These are phyloP conservation scores for Cladosporium cucumerinum DNA, from an alignment of 2,329 filamentous ascomycete species.

Conservation along the genomic window DNA sequence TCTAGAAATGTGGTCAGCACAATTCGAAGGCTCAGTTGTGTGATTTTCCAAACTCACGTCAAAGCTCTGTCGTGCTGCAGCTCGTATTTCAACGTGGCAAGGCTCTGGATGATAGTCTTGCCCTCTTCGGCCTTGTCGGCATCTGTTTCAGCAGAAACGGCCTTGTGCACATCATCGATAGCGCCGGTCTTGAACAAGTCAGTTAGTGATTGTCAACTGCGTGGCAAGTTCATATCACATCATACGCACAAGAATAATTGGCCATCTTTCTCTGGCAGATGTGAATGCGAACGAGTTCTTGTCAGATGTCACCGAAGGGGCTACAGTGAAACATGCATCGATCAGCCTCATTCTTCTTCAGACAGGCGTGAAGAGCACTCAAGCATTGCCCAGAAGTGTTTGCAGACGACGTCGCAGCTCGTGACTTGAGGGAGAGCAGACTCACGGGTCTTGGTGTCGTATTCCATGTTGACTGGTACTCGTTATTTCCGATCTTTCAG, in stretches of 20 bases:
- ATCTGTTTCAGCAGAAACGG: constrained; percentile 58
- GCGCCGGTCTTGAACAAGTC: constrained; percentile 66
- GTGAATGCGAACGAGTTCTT: constrained; percentile 80
- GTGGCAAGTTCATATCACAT: neutral
- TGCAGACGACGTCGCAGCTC: neutral
- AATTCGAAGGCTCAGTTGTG: neutral
- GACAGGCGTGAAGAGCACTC: constrained; percentile 16
- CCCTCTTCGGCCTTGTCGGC: constrained; percentile 70
- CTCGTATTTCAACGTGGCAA: constrained; percentile 88
- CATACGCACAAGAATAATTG: constrained; percentile 74
- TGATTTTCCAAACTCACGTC: constrained; percentile 54
- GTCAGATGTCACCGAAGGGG: constrained; percentile 75
- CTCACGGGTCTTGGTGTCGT: constrained; percentile 71
- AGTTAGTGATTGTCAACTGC: neutral
- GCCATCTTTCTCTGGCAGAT: constrained; percentile 86
- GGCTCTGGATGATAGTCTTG: constrained; percentile 75
- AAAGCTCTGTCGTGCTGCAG: constrained; percentile 82
- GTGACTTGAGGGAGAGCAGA: constrained; percentile 11
- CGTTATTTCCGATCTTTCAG: neutral
- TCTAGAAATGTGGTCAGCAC: constrained; percentile 40
- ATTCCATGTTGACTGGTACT: constrained; percentile 57
- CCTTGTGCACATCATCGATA: constrained; percentile 90
- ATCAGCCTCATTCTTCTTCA: constrained; percentile 3
- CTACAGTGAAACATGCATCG: constrained; percentile 44
- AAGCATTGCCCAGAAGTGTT: neutral